Evolutionary conservation across 768 basidiomycete species (phyloP).

Genomic region (Suillus discolor): DNA sequence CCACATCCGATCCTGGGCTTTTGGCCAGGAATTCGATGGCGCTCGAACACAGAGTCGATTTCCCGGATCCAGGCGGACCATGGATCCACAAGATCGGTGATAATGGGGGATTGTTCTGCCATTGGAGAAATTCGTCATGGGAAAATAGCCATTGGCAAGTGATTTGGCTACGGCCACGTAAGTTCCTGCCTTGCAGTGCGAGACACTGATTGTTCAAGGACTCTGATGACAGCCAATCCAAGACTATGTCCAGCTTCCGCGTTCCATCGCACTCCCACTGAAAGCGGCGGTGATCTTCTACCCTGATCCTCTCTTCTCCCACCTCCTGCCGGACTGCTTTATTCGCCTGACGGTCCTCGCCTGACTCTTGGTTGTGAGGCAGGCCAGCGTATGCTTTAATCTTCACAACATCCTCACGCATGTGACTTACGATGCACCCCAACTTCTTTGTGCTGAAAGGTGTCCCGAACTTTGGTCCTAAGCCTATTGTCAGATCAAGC

Average conservation of each 20-base stretch:
- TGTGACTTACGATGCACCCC: not conserved
- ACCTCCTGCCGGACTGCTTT: too few species aligned
- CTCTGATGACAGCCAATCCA: too few species aligned
- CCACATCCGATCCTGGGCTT: not conserved
- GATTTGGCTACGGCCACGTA: not conserved
- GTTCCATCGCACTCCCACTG: too few species aligned
- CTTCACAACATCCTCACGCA: not conserved
- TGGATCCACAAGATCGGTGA: not conserved
- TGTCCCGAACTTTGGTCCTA: not conserved
- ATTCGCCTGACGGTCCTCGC: not conserved
- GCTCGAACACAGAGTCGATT: conserved; percentile 1
- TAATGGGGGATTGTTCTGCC: not conserved
- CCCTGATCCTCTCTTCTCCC: too few species aligned
- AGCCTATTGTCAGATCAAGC: not conserved
- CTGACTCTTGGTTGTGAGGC: not conserved
- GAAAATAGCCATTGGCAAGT: not conserved
- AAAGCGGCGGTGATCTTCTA: too few species aligned
- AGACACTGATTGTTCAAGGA: too few species aligned
- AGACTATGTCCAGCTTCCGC: too few species aligned
- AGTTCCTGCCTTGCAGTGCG: too few species aligned
- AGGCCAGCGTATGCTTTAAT: not conserved
- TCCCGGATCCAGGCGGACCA: conserved; percentile 1
- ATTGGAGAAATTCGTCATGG: not conserved
- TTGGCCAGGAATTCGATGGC: not conserved
- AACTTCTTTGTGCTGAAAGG: conserved; percentile 2